Percentiles rank a stretch among this genome's conserved stretches.
Conservation (phyloP, 352 stramenopile species). For the Pythium myriotylum region DNA sequence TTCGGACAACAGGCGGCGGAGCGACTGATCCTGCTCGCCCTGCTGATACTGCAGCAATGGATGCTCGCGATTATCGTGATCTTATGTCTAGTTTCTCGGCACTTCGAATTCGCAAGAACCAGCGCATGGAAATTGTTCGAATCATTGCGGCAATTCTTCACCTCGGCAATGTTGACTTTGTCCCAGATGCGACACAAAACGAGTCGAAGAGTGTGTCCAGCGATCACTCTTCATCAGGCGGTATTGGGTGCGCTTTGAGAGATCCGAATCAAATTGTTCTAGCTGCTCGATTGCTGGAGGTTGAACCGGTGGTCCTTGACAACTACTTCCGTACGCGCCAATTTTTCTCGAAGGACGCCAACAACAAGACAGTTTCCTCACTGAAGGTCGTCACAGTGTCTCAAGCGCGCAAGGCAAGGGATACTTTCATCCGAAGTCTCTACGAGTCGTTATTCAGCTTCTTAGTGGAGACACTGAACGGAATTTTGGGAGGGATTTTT, state of each 20-base stretch:
- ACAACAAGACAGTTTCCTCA: conserved; percentile 73
- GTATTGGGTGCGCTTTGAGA: conserved; percentile 52
- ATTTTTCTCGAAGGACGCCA: conserved; percentile 76
- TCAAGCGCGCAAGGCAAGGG: conserved; percentile 67
- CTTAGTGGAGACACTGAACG: conserved; percentile 79
- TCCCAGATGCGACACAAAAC: conserved; percentile 37
- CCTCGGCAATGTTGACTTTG: conserved; percentile 80
- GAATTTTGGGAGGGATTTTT: conserved; percentile 80
- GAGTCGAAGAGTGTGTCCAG: conserved; percentile 32
- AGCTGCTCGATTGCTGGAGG: conserved; percentile 69
- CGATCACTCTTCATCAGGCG: conserved; percentile 37
- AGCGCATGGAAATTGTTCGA: conserved; percentile 79
- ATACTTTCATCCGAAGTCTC: conserved; percentile 80
- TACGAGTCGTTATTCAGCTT: conserved; percentile 83
- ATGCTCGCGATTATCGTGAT: conserved; percentile 77
- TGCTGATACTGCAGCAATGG: conserved; percentile 44
- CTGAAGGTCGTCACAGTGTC: conserved; percentile 81
- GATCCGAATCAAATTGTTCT: conserved; percentile 66
- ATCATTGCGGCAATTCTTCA: conserved; percentile 77
- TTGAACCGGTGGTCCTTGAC: conserved; percentile 79
- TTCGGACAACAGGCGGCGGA: conserved; percentile 40
- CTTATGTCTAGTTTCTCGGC: conserved; percentile 83
- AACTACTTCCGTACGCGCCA: conserved; percentile 87
- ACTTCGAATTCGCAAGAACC: conserved; percentile 76
- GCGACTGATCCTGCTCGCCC: conserved; percentile 35